phyloP scores from a whole-genome alignment of 1,284 basidiomycete species.

The Mycosarcoma mackinlayi region DNA sequence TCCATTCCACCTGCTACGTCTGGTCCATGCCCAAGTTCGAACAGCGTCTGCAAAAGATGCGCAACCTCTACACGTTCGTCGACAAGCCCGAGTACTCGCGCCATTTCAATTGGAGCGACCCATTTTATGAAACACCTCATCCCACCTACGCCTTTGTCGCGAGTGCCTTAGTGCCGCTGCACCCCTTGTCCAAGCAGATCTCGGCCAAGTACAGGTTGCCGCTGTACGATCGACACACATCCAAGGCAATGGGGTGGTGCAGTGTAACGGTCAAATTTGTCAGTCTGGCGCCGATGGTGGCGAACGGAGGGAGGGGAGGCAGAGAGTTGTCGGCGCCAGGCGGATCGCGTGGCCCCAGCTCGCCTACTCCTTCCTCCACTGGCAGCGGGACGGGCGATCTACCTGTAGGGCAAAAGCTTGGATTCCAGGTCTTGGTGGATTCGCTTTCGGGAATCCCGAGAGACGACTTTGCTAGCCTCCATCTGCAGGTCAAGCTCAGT shows the following conservation, averaged over 20 bases:
- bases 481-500: constrained; percentile 58
- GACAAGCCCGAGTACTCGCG: constrained; percentile 80
- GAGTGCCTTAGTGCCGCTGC: constrained; percentile 81
- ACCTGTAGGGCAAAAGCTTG: constrained; percentile 54
- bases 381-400: constrained; percentile 19
- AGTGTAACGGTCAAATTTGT: constrained; percentile 58
- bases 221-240: constrained; percentile 46
- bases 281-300: constrained; percentile 40
- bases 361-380: constrained; percentile 33
- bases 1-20: constrained; percentile 52
- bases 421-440: constrained; percentile 57
- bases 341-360: constrained; percentile 20
- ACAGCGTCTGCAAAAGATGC: constrained; percentile 90
- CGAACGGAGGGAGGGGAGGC: constrained; percentile 4
- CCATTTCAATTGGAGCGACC: constrained; percentile 91
- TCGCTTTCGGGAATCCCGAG: constrained; percentile 49
- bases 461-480: constrained; percentile 44
- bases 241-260: constrained; percentile 41
- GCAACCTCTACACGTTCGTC: constrained; percentile 89
- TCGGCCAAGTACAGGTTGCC: constrained; percentile 53
- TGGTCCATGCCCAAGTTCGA: constrained; percentile 91
- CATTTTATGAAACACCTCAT: constrained; percentile 81
- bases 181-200: constrained; percentile 78
- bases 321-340: constrained; percentile 25
- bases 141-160: constrained; percentile 77